Base-by-base conservation (phyloP, 768 basidiomycete species). In the Russula foetens region DNA sequence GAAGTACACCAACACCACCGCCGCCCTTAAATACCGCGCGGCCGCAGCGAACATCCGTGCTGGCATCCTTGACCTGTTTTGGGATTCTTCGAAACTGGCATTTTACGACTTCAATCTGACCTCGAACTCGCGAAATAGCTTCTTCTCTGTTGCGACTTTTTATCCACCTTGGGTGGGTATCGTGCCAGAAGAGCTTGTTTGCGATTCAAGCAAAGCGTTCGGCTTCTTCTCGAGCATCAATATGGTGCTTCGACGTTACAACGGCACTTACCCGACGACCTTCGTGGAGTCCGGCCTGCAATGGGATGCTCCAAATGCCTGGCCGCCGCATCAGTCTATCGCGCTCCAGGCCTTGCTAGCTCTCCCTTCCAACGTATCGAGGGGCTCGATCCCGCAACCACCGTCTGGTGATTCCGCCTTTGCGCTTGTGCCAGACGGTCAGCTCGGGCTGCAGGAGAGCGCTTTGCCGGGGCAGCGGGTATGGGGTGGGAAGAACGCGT, bases 91-190 rank as follows among this genome's bases (percentile, higher is more conserved):
- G 8, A 90, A 88, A 76, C 76, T 92, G n/a, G 87, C 87, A 0
- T 96, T 95, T 73, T 95, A 95, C 67, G 94, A 96, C 72, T 97
- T 88, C 74, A 91, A 92, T 71, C 71, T 86, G 43, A 85, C 82
- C 7, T 79, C 84, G 2, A 84, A 85, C 52, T 69, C 80, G 15
- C 83, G 87, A 54, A 85, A 83, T 67, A 72, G 66, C 50, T 69
- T 91, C 31, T 93, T 86, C 75, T 83, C 83, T n/a, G 78, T 75
- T 2, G 93, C 90, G 1, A 84, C 81, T 1, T 93, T 84, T 75
- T 92, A 92, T 70, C 90, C 94, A 0, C 76, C 87, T 51, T 97
- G 93, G 95, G 85, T 80, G 53, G 88, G 84, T 19, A 93, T 98
- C 67, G 76, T 92, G 49, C 95, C 95, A 0, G 67, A 79, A 24